Percentiles rank a stretch among this genome's conserved stretches.
These are phyloP conservation scores for Chimonanthus praecox DNA, from an alignment of 164 flowering plant species.

Conservation along the genomic window DNA sequence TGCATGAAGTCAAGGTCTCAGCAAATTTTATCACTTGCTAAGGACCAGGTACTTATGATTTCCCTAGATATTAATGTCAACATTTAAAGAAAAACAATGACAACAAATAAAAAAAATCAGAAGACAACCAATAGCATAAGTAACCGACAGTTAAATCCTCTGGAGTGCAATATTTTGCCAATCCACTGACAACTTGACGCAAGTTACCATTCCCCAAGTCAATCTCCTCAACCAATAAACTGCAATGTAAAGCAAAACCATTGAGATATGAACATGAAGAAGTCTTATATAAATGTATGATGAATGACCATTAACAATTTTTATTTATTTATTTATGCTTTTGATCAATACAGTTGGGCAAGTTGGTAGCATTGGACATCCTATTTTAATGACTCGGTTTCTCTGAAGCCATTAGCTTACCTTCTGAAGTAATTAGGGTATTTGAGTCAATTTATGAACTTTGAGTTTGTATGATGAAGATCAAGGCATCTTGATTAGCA, in stretches of 20 bases:
- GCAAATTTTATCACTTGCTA: no score
- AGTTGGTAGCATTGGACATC: background rate
- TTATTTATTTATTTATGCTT: no score
- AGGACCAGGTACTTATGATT: background rate
- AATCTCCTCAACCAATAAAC: slow-evolving; percentile 96
- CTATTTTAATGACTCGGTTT: background rate
- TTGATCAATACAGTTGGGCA: no score
- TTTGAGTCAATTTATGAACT: background rate
- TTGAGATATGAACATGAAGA: background rate
- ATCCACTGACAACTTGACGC: slow-evolving; percentile 97
- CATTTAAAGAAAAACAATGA: background rate
- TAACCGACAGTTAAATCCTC: slow-evolving; percentile 62
- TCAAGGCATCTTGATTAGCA: background rate
- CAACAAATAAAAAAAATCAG: background rate
- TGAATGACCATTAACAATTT: background rate
- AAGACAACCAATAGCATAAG: background rate
- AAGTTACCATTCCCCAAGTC: slow-evolving; percentile 77
- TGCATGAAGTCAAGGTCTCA: background rate
- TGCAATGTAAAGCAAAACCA: slow-evolving; percentile 21
- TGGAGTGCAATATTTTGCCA: slow-evolving; percentile 77
- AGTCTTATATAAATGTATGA: background rate
- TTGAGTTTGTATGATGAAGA: background rate
- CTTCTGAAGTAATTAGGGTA: background rate
- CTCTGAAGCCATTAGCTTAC: background rate
- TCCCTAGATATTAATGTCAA: background rate